Base-by-base conservation (phyloP, 352 stramenopile genomes). In the Phytopythium boreale region DNA sequence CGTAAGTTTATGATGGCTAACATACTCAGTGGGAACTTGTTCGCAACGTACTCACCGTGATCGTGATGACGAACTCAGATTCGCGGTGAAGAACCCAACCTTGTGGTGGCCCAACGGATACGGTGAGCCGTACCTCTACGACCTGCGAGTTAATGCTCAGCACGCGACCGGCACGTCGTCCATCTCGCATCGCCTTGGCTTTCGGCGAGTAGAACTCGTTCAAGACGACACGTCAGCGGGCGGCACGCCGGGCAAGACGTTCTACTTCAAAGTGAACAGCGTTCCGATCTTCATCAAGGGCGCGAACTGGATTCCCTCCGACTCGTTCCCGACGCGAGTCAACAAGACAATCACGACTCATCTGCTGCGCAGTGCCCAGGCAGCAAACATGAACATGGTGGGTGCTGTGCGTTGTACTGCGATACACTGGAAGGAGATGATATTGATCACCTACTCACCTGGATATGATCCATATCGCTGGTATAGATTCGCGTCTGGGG, bases 341-440 rank as follows among this genome's bases (percentile, higher is more conserved):
- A 79, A 73, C 26, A 22, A 56, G 19, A 66, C 72, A 6, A 83
- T 69, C 6, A 68, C 80, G 43, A 67, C 67, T 9, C 76, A 90
- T 34, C 67, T 92, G 27, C 62, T 95, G 20, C 56, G 74, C 34
- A 92, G 83, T 57, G 79, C 77, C 0, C 66, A 66, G 31, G 72
- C 77, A 44, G 81, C 84, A 24, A 85, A 95, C 64, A 95, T 95
- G 87, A 95, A 95, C 62, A 95, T 95, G 87, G 71, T 90, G 66
- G 41, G 26, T 43, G 43, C 55, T 37, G 24, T 17, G 41, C 7
- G 11, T 22, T 20, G 14, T 2, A 22, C 3, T 36, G 31, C 31
- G 31, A 15, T 46, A 26, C 19, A 47, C 34, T 61, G 15, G 0
- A 27, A 37, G 11, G 44, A 27, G 7, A 3, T 6, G 44, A 5